Evolutionary conservation across 495 filamentous ascomycete genomes (phyloP), one percentile per base, ranked within the genome.

Genomic region (Penicillium canariense): DNA sequence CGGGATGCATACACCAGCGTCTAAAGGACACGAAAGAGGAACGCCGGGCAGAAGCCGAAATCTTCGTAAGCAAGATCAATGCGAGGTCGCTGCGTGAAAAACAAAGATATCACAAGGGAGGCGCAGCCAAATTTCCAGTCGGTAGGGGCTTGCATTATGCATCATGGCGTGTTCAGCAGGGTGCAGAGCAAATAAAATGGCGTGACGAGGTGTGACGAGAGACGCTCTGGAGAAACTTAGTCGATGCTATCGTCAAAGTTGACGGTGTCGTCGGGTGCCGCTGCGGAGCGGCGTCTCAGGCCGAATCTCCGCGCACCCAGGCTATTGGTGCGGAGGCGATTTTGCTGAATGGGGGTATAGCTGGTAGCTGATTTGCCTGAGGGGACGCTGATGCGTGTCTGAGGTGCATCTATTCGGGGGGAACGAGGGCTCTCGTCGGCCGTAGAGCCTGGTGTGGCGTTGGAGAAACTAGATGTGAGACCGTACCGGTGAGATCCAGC

Each of bases 401-500:
- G 71, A 6, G 67, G 60, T 5, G 52, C 23, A 4, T 72, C 63
- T 49, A 59, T 48, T 38, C 59, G 65, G 18, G 68, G 59, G 8
- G 61, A 48, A 12, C 56, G 46, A 25, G 58, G 52, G 32, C 43
- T 48, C 22, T 68, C 64, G 15, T 76, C 72, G 12, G 47, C 46
- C 25, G 54, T 40, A 39, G 56, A 48, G 14, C 53, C 43, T 26
- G 62, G 55, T 7, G 61, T 48, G 40, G 67, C 51, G 30, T 65
- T 54, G 45, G 68, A 48, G 51, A 65, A 49, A 35, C 54, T 60
- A n/a, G 72, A 46, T 17, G 68, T 58, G 14, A 72, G 43, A 2
- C 71, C 74, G 46, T 79, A 81, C n/a, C 76, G 68, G 20, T 76
- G 72, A n/a, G 68, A 75, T 22, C 75, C 77, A 14, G 70, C 73